Conservation (phyloP, 768 basidiomycete species). For the Astraeus odoratus region DNA sequence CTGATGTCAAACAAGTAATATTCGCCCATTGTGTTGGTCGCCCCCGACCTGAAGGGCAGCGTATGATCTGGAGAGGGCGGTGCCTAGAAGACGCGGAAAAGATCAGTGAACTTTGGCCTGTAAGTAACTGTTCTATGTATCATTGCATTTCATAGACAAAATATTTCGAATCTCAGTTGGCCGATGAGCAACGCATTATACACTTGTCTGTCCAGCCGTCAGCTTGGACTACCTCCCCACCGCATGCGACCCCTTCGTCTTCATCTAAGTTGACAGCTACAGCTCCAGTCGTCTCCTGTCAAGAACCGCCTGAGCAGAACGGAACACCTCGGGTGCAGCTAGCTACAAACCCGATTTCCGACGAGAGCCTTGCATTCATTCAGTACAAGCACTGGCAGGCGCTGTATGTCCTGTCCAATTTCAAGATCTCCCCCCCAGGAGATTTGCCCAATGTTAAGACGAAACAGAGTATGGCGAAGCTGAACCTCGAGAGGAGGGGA, state of each 20-base stretch:
- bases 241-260: conserved; percentile 13
- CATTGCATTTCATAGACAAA: background rate
- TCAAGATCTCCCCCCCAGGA: conserved; percentile 10
- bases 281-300: too few relatives aligned
- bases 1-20: conserved; percentile 65
- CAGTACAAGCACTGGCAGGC: conserved; percentile 20
- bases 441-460: conserved; percentile 9
- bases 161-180: conserved; percentile 31
- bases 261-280: too few relatives aligned
- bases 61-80: conserved; percentile 71
- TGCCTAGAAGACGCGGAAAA: conserved; percentile 58
- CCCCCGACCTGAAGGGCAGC: conserved; percentile 65
- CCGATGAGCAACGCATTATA: conserved; percentile 52
- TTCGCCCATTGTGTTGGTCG: conserved; percentile 50
- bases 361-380: conserved; percentile 13
- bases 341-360: background rate
- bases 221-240: conserved; percentile 59
- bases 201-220: conserved; percentile 79
- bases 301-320: too few relatives aligned
- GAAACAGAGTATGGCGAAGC: conserved; percentile 17
- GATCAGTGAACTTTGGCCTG: conserved; percentile 66
- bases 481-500: conserved; percentile 28
- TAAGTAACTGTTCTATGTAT: conserved; percentile 21
- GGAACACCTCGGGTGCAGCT: too few relatives aligned
- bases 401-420: conserved; percentile 19